Conservation (phyloP, 2,329 filamentous ascomycete species). For the Hirsutella thompsonii region DNA sequence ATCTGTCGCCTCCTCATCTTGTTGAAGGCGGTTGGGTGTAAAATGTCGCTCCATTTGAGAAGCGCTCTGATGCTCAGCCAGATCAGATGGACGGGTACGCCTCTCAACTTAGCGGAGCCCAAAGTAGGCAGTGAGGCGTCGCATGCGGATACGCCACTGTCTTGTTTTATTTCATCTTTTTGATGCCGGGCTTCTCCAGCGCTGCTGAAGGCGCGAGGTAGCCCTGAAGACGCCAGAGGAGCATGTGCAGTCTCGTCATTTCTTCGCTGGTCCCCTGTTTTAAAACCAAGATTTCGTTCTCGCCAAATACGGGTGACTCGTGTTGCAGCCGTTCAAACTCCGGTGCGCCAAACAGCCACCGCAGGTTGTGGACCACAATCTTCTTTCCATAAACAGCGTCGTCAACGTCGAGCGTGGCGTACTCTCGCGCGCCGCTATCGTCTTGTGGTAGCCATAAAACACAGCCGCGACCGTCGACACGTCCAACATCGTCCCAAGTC, state of each 20-base stretch:
- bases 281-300: constrained; percentile 29
- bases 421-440: constrained; percentile 16
- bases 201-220: constrained; percentile 24
- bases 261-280: constrained; percentile 20
- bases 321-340: constrained; percentile 25
- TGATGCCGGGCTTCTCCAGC: neutral
- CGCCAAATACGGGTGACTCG: constrained; percentile 18
- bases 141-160: too few relatives aligned
- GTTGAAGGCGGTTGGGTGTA: too few relatives aligned
- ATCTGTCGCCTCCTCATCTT: too few relatives aligned
- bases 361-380: constrained; percentile 40
- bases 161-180: too few relatives aligned
- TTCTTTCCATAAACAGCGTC: constrained; percentile 18
- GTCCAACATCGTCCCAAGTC: constrained; percentile 29
- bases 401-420: constrained; percentile 31
- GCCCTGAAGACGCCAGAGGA: constrained; percentile 46
- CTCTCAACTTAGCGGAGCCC: too few relatives aligned
- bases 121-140: too few relatives aligned
- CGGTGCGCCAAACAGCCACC: constrained; percentile 34
- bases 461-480: constrained; percentile 27
- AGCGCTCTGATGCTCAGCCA: too few relatives aligned
- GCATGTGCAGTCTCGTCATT: constrained; percentile 31
- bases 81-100: too few relatives aligned
- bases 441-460: constrained; percentile 27
- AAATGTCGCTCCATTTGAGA: too few relatives aligned